Evolutionary conservation across 257 asterid species (phyloP).

Genomic region (Nyctanthes arbortristis): DNA sequence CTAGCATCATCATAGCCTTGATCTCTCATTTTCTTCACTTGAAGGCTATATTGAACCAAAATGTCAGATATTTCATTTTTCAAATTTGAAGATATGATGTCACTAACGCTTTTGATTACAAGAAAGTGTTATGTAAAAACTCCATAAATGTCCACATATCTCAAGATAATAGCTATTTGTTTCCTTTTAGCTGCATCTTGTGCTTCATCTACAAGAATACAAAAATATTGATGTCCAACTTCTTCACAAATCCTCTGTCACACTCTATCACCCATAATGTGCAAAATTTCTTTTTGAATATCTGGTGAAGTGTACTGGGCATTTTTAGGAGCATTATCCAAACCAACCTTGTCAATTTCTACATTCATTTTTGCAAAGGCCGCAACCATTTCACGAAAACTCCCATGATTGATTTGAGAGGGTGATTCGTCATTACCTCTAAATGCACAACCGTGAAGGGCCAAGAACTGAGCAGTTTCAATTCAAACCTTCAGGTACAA

Average conservation of each 20-base stretch:
- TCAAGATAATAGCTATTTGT: conserved; percentile 7
- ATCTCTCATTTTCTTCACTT: neutral
- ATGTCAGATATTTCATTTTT: neutral
- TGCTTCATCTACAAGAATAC: conserved; percentile 8
- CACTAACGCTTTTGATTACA: neutral
- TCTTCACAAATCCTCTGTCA: neutral
- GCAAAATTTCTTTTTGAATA: neutral
- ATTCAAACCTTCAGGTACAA: neutral
- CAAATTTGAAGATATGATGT: neutral
- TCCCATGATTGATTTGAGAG: neutral
- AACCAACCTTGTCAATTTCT: neutral
- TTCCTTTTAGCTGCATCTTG: neutral
- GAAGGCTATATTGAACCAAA: neutral
- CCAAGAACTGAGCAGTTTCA: neutral
- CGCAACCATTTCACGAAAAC: neutral
- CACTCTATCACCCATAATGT: neutral
- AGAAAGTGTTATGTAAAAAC: neutral
- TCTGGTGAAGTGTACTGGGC: neutral
- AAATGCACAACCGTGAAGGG: neutral
- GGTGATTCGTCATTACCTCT: neutral
- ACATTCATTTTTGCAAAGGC: neutral
- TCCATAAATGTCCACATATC: neutral
- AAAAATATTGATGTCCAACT: neutral
- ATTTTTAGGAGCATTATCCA: neutral
- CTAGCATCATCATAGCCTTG: conserved; percentile 11